Conservation (phyloP, 495 filamentous ascomycete species). For the Penicillium chermesinum region DNA sequence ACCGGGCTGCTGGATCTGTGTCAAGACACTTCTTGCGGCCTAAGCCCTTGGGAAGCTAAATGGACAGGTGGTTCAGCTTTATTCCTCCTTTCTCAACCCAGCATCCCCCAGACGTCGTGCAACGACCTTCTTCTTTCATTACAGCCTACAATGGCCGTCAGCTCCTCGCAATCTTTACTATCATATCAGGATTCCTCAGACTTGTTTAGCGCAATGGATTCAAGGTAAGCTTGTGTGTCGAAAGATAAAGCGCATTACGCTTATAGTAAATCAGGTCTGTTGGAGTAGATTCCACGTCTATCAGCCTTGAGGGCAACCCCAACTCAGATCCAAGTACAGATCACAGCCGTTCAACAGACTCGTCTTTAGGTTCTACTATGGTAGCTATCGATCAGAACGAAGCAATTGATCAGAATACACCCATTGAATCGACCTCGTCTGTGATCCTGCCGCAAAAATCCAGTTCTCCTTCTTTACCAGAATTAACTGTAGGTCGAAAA, state of each 20-base stretch:
- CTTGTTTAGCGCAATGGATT: slow-evolving; percentile 14
- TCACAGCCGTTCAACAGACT: not conserved
- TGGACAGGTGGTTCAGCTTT: slow-evolving; percentile 6
- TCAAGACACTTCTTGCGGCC: slow-evolving; percentile 7
- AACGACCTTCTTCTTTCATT: not conserved
- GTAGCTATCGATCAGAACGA: not conserved
- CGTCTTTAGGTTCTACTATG: not conserved
- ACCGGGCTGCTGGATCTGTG: slow-evolving; percentile 10
- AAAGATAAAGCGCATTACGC: not conserved
- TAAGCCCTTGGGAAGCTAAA: slow-evolving; percentile 7
- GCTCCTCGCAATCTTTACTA: slow-evolving; percentile 31
- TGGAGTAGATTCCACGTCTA: not conserved
- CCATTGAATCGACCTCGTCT: slow-evolving; percentile 1
- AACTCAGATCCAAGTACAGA: not conserved
- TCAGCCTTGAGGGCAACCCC: not conserved
- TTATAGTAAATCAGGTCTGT: not conserved
- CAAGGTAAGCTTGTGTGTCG: slow-evolving; percentile 10
- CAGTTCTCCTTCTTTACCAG: slow-evolving; percentile 13
- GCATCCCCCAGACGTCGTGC: not conserved
- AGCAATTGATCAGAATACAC: not conserved
- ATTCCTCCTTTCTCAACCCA: slow-evolving; percentile 5
- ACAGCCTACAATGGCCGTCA: slow-evolving; percentile 28
- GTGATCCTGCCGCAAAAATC: slow-evolving; percentile 5
- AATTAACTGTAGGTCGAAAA: slow-evolving; percentile 40
- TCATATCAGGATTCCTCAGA: slow-evolving; percentile 14